Percentiles rank a stretch among this genome's conserved stretches.
Evolutionary conservation across 257 asterid genomes (phyloP).

Genomic region (Ilex aquifolium): DNA sequence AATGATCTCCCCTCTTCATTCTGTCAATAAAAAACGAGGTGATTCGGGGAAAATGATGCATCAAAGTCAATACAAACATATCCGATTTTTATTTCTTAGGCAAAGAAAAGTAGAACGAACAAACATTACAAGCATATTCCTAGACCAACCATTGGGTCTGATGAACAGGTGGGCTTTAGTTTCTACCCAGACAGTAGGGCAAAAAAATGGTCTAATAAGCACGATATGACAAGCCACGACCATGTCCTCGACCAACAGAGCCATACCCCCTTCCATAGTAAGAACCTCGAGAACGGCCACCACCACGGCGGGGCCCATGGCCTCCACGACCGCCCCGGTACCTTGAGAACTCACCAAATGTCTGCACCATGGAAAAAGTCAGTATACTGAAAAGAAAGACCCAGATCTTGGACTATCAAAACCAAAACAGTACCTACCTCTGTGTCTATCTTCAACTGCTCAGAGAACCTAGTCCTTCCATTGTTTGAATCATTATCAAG

Average conservation of each 20-base stretch:
- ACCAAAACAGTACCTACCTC: slow-evolving; percentile 46
- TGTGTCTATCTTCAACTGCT: slow-evolving; percentile 85
- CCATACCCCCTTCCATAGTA: slow-evolving; percentile 46
- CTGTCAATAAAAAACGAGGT: too few relatives aligned
- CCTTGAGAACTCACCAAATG: slow-evolving; percentile 90
- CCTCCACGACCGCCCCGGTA: slow-evolving; percentile 91
- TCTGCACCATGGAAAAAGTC: slow-evolving; percentile 31
- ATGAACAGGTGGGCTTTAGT: slow-evolving; percentile 18
- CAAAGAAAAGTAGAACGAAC: slow-evolving; percentile 30
- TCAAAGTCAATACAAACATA: too few relatives aligned
- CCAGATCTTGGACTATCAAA: not conserved
- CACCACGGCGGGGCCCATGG: slow-evolving; percentile 66
- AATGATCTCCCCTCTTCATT: too few relatives aligned
- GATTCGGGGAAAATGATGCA: too few relatives aligned
- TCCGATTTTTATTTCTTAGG: too few relatives aligned
- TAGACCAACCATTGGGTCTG: slow-evolving; percentile 24
- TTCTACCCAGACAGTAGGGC: not conserved
- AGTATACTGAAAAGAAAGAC: not conserved
- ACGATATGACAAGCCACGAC: slow-evolving; percentile 49
- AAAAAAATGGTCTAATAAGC: slow-evolving; percentile 19
- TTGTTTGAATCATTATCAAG: slow-evolving; percentile 41
- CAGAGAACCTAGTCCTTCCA: slow-evolving; percentile 82
- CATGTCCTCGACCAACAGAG: slow-evolving; percentile 50
- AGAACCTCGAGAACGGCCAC: slow-evolving; percentile 72
- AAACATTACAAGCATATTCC: slow-evolving; percentile 31